phyloP scores from a whole-genome alignment of 441 rosid species.

The Euphorbia celastroides region DNA sequence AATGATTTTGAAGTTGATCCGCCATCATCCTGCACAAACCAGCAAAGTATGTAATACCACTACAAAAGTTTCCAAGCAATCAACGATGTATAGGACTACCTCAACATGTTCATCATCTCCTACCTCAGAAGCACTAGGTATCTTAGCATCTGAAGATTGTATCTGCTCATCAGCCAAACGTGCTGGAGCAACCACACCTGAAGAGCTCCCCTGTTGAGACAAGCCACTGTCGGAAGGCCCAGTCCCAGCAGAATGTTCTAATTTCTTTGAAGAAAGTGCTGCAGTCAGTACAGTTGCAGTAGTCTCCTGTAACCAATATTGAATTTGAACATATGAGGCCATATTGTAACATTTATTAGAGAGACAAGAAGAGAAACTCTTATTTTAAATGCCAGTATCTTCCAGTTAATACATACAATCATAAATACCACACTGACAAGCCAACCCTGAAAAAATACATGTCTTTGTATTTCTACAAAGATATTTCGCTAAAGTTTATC shows the following conservation, averaged over 20 bases:
- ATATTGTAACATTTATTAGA: background rate
- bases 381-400: background rate
- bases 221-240: conserved; percentile 29
- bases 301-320: conserved; percentile 51
- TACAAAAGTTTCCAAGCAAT: conserved; percentile 11
- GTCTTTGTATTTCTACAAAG: background rate
- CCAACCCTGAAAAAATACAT: background rate
- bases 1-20: conserved; percentile 29
- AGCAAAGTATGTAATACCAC: background rate
- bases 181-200: conserved; percentile 31
- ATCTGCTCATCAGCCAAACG: conserved; percentile 25
- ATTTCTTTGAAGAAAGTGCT: conserved; percentile 58
- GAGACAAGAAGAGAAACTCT: background rate
- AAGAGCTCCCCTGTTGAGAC: conserved; percentile 38
- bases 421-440: background rate
- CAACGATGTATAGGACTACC: conserved; percentile 27
- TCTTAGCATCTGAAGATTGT: conserved; percentile 29
- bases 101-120: conserved; percentile 29
- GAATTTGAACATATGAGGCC: conserved; percentile 12
- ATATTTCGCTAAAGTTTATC: background rate
- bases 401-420: background rate
- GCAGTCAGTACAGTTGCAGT: conserved; percentile 64
- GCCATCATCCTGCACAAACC: conserved; percentile 25
- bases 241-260: conserved; percentile 41
- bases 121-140: conserved; percentile 29